Evolutionary conservation across 2,329 filamentous ascomycete genomes (phyloP).

Genomic region (Fusarium devonianum): DNA sequence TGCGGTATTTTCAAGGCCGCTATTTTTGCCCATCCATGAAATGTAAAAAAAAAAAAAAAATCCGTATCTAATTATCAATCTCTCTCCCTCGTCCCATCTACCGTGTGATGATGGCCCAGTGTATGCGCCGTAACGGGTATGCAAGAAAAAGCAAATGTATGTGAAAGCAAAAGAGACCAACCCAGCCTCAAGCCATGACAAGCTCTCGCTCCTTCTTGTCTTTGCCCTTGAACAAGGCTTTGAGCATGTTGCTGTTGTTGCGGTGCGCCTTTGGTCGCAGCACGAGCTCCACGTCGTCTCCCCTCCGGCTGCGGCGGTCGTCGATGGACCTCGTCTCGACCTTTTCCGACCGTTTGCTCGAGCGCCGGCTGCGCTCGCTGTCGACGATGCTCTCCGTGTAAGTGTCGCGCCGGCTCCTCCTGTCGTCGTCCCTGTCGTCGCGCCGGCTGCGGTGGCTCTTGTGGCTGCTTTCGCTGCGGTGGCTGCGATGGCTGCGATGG

Average conservation of each 20-base stretch:
- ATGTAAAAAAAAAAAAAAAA: no score
- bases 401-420: slow-evolving; percentile 32
- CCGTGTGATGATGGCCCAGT: no score
- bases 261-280: slow-evolving; percentile 58
- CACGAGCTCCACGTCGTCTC: slow-evolving; percentile 50
- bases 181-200: slow-evolving; percentile 45
- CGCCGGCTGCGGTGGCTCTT: slow-evolving; percentile 40
- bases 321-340: slow-evolving; percentile 47
- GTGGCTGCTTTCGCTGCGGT: slow-evolving; percentile 42
- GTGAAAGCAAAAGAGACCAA: no score
- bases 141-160: no score
- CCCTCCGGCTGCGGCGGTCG: slow-evolving; percentile 44
- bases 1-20: no score
- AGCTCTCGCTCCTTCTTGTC: slow-evolving; percentile 52
- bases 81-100: no score
- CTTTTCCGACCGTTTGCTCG: slow-evolving; percentile 46
- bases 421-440: slow-evolving; percentile 22
- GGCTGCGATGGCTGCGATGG: slow-evolving; percentile 40
- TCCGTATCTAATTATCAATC: no score
- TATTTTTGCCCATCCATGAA: no score
- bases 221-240: slow-evolving; percentile 65
- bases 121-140: no score
- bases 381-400: slow-evolving; percentile 49
- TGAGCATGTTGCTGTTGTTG: slow-evolving; percentile 61
- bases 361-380: slow-evolving; percentile 47